Percentiles rank a stretch among this genome's conserved stretches.
These are phyloP conservation scores for Backusella mclennaniae DNA, from an alignment of 192 early-diverging fungal species.

Conservation along the genomic window DNA sequence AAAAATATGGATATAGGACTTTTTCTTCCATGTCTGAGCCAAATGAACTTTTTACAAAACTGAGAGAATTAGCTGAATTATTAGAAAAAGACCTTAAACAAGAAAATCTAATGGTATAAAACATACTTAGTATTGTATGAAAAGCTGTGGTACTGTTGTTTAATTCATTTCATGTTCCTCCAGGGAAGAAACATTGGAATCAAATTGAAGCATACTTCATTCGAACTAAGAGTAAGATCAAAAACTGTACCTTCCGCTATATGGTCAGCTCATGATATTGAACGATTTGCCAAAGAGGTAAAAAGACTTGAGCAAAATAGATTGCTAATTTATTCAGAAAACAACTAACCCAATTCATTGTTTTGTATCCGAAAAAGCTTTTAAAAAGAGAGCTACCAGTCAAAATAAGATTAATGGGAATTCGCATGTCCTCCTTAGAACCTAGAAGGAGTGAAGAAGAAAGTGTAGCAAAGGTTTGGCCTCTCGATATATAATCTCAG, in stretches of 20 bases:
- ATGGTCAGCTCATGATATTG: conserved; percentile 31
- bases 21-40: conserved; percentile 40
- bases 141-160: background rate
- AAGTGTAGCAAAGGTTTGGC: conserved; percentile 28
- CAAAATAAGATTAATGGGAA: conserved; percentile 49
- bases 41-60: conserved; percentile 37
- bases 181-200: conserved; percentile 45
- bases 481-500: background rate
- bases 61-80: conserved; percentile 40
- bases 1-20: conserved; percentile 32
- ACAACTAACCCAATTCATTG: background rate
- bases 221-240: conserved; percentile 40
- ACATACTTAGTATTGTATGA: background rate
- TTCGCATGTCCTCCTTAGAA: conserved; percentile 34
- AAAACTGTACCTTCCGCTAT: conserved; percentile 39
- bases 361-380: conserved; percentile 17
- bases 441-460: conserved; percentile 15
- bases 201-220: conserved; percentile 46
- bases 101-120: conserved; percentile 33
- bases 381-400: conserved; percentile 46
- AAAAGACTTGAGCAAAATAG: background rate
- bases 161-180: background rate
- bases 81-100: conserved; percentile 43
- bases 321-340: too few relatives aligned
- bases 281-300: conserved; percentile 29